Conservation (phyloP, 2,329 filamentous ascomycete genomes). For the Ceratocystis ficicola region DNA sequence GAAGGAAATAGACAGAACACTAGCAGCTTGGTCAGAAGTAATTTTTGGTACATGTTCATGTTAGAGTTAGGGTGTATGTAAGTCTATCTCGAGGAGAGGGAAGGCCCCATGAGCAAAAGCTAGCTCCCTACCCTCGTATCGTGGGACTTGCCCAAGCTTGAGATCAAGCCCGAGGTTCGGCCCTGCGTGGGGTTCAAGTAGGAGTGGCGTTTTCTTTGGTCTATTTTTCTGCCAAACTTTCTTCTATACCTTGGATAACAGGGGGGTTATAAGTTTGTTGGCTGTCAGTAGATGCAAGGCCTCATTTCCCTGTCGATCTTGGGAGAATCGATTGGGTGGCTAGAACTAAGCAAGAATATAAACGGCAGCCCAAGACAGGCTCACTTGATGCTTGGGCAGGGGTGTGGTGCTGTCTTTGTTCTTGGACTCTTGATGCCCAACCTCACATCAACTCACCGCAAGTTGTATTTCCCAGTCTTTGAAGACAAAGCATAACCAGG, state of each 20-base stretch:
- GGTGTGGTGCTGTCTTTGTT: slow-evolving; percentile 1
- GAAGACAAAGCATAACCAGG: background rate
- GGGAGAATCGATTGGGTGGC: background rate
- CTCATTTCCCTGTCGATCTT: slow-evolving; percentile 7
- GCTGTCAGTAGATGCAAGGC: slow-evolving; percentile 5
- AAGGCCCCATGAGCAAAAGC: background rate
- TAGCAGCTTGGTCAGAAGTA: no score
- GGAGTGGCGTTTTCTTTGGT: background rate
- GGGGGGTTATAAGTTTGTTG: background rate
- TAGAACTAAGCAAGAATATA: background rate
- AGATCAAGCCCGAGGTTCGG: background rate
- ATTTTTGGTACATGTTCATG: background rate
- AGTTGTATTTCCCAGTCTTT: background rate
- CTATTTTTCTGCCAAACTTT: background rate
- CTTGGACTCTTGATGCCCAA: slow-evolving; percentile 13
- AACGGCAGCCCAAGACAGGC: background rate
- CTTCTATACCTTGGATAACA: background rate
- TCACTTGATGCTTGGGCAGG: slow-evolving; percentile 3
- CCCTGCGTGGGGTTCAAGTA: background rate
- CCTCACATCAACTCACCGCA: slow-evolving; percentile 8
- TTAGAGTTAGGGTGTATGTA: background rate
- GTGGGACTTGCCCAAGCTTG: background rate
- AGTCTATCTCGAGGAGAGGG: background rate
- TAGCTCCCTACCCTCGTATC: background rate
- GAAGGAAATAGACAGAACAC: no score